Evolutionary conservation across 371 early-diverging fungal genomes (phyloP).

Genomic region (Polyrhizophydium stewartii): DNA sequence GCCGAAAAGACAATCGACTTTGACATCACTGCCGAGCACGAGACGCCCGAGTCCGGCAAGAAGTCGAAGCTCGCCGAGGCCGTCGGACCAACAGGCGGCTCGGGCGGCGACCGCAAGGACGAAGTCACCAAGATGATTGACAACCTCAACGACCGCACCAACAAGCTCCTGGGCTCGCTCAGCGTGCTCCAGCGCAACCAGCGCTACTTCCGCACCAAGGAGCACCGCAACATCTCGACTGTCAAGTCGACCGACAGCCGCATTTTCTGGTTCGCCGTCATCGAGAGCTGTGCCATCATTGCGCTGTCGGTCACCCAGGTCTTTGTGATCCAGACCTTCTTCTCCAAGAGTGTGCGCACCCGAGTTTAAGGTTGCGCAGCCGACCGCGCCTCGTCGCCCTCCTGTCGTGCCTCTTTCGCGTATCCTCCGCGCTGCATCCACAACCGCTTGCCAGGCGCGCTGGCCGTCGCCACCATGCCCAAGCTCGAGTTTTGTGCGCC

Average conservation of each 20-base stretch:
- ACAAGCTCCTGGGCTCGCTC: slow-evolving; percentile 42
- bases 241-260: slow-evolving; percentile 77
- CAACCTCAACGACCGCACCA: slow-evolving; percentile 1
- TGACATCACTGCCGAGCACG: slow-evolving; percentile 84
- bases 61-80: slow-evolving; percentile 2
- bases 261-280: slow-evolving; percentile 83
- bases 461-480: too few relatives aligned
- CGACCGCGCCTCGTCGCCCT: background rate
- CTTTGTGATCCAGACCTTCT: slow-evolving; percentile 57
- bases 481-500: too few relatives aligned
- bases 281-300: slow-evolving; percentile 70
- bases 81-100: background rate
- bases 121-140: slow-evolving; percentile 16
- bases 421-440: background rate
- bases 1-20: slow-evolving; percentile 85
- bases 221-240: slow-evolving; percentile 83
- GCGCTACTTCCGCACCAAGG: slow-evolving; percentile 78
- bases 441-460: background rate
- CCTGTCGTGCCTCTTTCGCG: background rate
- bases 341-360: slow-evolving; percentile 24
- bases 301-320: slow-evolving; percentile 82
- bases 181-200: slow-evolving; percentile 67
- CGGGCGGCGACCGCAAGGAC: slow-evolving; percentile 17
- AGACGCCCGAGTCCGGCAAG: slow-evolving; percentile 22
- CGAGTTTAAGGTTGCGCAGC: slow-evolving; percentile 9